phyloP scores from a whole-genome alignment of 169 alveolate species.

The Theileria equi region DNA sequence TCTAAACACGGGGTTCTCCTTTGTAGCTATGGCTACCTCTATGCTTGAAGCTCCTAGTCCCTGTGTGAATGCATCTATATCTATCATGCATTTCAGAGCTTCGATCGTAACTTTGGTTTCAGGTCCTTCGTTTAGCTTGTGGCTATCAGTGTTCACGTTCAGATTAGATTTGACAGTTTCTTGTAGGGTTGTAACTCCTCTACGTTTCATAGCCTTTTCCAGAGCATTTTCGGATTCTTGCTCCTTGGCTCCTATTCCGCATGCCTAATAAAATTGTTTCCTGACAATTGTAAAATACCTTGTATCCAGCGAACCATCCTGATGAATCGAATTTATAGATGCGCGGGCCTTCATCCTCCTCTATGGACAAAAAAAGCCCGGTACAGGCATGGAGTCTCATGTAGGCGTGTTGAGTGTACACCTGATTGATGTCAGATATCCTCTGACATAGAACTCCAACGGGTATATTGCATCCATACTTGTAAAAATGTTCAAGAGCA shows the following conservation, averaged over 20 bases:
- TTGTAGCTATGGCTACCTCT: conserved; percentile 87
- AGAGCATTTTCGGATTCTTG: conserved; percentile 86
- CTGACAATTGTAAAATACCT: conserved; percentile 21
- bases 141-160: conserved; percentile 54
- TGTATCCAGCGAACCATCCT: conserved; percentile 92
- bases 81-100: conserved; percentile 71
- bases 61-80: conserved; percentile 64
- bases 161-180: conserved; percentile 69
- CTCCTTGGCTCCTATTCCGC: conserved; percentile 88
- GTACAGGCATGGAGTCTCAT: conserved; percentile 91
- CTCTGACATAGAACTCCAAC: conserved; percentile 88
- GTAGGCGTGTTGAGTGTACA: conserved; percentile 94
- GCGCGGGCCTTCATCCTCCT: conserved; percentile 92
- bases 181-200: conserved; percentile 62
- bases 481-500: conserved; percentile 87
- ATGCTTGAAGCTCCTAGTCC: conserved; percentile 85
- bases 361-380: conserved; percentile 88
- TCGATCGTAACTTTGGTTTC: conserved; percentile 61
- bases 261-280: conserved; percentile 63
- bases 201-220: conserved; percentile 73
- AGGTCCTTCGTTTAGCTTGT: conserved; percentile 48
- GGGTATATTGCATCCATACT: conserved; percentile 90
- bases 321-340: conserved; percentile 93
- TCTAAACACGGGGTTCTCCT: conserved; percentile 79
- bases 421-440: conserved; percentile 89